These are phyloP conservation scores for Zelopaecilomyces penicillatus DNA, from an alignment of 2,329 filamentous ascomycete species.

Conservation along the genomic window DNA sequence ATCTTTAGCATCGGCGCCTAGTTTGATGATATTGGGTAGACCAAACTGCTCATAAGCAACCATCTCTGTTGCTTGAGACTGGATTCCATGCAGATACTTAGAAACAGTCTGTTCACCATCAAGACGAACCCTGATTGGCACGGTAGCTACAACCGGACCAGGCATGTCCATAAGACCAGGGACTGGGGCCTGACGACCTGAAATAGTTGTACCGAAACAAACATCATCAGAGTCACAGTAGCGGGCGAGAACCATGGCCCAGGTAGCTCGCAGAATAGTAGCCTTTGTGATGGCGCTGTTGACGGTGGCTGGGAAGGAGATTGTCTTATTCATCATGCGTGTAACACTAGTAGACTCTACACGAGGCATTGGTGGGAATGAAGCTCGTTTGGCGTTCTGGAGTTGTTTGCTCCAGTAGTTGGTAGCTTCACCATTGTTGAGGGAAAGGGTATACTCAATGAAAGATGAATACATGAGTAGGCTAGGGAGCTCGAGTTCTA, in stretches of 20 bases:
- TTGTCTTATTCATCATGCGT: slow-evolving; percentile 2
- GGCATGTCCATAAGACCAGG: slow-evolving; percentile 8
- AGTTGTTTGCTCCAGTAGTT: slow-evolving; percentile 11
- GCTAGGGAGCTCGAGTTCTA: background rate
- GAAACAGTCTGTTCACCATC: slow-evolving; percentile 7
- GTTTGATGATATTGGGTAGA: slow-evolving; percentile 2
- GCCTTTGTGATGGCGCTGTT: slow-evolving; percentile 10
- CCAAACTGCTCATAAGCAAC: slow-evolving; percentile 6
- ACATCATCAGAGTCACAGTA: slow-evolving; percentile 7
- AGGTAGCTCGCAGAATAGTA: slow-evolving; percentile 18
- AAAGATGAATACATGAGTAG: background rate
- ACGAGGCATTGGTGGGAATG: slow-evolving; percentile 6
- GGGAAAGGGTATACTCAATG: slow-evolving; percentile 3
- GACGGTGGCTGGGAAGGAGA: slow-evolving; percentile 2
- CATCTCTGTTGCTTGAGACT: slow-evolving; percentile 11
- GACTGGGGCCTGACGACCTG: slow-evolving; percentile 12
- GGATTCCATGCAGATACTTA: slow-evolving; percentile 9
- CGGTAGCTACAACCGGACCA: slow-evolving; percentile 11
- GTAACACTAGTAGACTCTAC: background rate
- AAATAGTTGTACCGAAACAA: slow-evolving; percentile 8
- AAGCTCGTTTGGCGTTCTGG: slow-evolving; percentile 2
- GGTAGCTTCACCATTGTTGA: slow-evolving; percentile 5
- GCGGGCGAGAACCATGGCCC: slow-evolving; percentile 13
- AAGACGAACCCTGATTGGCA: slow-evolving; percentile 11
- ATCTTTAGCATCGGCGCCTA: slow-evolving; percentile 1